Percentiles rank a stretch among this genome's conserved stretches.
Conservation (phyloP, 83 land plant genomes). For the Picea abies region DNA sequence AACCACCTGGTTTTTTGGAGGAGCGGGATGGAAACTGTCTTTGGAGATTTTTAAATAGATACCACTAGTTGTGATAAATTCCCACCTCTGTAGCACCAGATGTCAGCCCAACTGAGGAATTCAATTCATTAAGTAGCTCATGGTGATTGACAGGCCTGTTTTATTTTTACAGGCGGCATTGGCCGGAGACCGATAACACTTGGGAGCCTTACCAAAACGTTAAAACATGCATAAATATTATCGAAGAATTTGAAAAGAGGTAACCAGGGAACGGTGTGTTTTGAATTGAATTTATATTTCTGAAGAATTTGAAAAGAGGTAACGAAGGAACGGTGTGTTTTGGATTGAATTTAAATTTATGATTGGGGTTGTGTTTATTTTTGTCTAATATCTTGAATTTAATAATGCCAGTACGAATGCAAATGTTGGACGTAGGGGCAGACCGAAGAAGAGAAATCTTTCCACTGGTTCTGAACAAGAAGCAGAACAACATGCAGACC, state of each 20-base stretch:
- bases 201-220: conserved; percentile 76
- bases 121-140: too few relatives aligned
- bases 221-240: conserved; percentile 44
- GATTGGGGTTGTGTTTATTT: too few relatives aligned
- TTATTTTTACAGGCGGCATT: conserved; percentile 50
- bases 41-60: too few relatives aligned
- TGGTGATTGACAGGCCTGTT: background rate
- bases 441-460: background rate
- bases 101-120: too few relatives aligned
- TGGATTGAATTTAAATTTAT: too few relatives aligned
- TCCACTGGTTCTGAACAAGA: background rate
- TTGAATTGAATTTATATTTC: conserved; percentile 24
- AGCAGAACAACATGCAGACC: background rate
- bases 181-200: conserved; percentile 72
- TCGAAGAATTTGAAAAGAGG: conserved; percentile 70
- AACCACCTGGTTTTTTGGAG: too few relatives aligned
- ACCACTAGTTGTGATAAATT: too few relatives aligned
- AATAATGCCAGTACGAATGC: conserved; percentile 2
- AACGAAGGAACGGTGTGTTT: background rate
- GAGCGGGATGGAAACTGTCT: too few relatives aligned
- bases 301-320: conserved; percentile 69
- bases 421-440: conserved; percentile 11
- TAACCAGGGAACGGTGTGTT: background rate
- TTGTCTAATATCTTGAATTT: background rate
- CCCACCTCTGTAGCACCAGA: too few relatives aligned